Percentiles rank a stretch among this genome's conserved stretches.
These are phyloP conservation scores for Fusarium denticulatum DNA, from an alignment of 2,329 filamentous ascomycete genomes.

Conservation along the genomic window DNA sequence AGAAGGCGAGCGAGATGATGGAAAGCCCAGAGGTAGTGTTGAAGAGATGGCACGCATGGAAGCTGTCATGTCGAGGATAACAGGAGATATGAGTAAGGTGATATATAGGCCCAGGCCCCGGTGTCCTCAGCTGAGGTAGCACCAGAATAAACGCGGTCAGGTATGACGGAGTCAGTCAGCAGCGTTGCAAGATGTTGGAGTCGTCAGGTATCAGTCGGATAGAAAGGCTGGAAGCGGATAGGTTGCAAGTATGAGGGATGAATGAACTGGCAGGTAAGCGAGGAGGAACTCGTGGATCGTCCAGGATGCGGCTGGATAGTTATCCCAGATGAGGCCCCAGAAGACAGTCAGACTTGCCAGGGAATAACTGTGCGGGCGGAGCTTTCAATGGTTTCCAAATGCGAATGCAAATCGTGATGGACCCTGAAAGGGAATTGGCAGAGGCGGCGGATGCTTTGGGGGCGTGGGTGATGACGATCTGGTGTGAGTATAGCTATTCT, in stretches of 20 bases:
- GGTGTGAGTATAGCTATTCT: slow-evolving; percentile 20
- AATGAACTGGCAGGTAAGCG: slow-evolving; percentile 20
- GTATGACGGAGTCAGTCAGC: slow-evolving; percentile 15
- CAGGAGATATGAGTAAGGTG: not conserved
- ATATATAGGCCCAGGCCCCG: slow-evolving; percentile 19
- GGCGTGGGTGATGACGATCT: not conserved
- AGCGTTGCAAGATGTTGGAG: slow-evolving; percentile 1
- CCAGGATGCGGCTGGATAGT: slow-evolving; percentile 28
- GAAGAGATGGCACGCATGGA: slow-evolving; percentile 30
- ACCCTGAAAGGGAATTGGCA: slow-evolving; percentile 21
- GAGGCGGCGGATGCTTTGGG: slow-evolving; percentile 2
- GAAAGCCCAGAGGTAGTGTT: slow-evolving; percentile 12
- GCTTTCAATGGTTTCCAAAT: slow-evolving; percentile 13
- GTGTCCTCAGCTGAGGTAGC: not conserved
- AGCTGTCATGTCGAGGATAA: slow-evolving; percentile 14
- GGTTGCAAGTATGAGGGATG: not conserved
- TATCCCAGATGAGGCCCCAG: slow-evolving; percentile 8
- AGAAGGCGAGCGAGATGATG: slow-evolving; percentile 10
- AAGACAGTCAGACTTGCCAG: not conserved
- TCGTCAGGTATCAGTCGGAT: slow-evolving; percentile 23
- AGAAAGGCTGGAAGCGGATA: slow-evolving; percentile 7
- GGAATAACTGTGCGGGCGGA: not conserved
- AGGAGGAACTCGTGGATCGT: slow-evolving; percentile 2
- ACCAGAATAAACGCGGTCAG: slow-evolving; percentile 8
- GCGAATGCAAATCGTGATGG: slow-evolving; percentile 27